Conservation (phyloP, 805 yeast species). For the Saccharomycopsis synnaedendra region DNA sequence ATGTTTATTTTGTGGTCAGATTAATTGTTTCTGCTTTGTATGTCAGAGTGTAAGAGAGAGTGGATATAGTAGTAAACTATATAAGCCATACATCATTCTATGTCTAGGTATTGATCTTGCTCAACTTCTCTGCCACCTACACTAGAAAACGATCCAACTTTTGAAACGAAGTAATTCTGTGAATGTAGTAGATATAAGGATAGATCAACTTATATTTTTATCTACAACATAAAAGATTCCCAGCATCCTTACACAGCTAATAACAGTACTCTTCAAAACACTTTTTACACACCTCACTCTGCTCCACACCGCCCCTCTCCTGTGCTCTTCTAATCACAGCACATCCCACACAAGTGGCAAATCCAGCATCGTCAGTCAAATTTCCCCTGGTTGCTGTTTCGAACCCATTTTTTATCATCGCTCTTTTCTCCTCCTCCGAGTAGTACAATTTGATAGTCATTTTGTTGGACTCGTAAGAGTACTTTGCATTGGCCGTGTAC, state of each 20-base stretch:
- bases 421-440: slow-evolving; percentile 39
- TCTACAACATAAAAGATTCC: too few species aligned
- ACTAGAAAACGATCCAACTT: too few species aligned
- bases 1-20: too few species aligned
- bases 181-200: too few species aligned
- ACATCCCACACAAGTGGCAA: slow-evolving; percentile 71
- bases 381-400: slow-evolving; percentile 57
- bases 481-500: slow-evolving; percentile 63
- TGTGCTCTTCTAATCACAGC: slow-evolving; percentile 72
- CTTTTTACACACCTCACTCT: slow-evolving; percentile 50
- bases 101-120: too few species aligned
- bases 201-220: too few species aligned
- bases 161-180: too few species aligned
- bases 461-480: slow-evolving; percentile 55
- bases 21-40: too few species aligned
- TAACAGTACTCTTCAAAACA: slow-evolving; percentile 69
- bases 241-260: background rate
- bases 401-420: slow-evolving; percentile 63
- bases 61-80: too few species aligned
- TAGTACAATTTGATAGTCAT: slow-evolving; percentile 61
- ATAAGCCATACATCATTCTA: too few species aligned
- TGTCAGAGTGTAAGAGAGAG: too few species aligned
- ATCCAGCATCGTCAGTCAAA: slow-evolving; percentile 54
- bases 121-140: too few species aligned
- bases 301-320: slow-evolving; percentile 50